Percentiles rank a stretch among this genome's conserved stretches.
Conservation (phyloP, 495 filamentous ascomycete species). For the Aspergillus heteromorphus region DNA sequence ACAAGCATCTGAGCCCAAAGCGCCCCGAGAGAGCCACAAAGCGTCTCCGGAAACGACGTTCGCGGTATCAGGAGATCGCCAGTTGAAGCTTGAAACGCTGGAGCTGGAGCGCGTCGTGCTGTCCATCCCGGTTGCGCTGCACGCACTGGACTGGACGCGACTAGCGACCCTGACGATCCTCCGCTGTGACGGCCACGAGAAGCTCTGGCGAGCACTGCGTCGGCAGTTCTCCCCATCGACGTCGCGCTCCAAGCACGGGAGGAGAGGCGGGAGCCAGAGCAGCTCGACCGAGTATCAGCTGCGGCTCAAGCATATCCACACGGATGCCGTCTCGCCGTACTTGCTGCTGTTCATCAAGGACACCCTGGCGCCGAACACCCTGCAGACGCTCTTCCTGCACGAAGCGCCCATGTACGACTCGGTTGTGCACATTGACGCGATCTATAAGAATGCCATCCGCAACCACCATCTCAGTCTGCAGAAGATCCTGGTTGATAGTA, state of each 20-base stretch:
- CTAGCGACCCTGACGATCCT: conserved; percentile 79
- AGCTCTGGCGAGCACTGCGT: conserved; percentile 75
- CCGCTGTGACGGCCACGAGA: conserved; percentile 69
- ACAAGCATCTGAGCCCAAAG: not conserved
- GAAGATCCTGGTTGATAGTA: conserved; percentile 75
- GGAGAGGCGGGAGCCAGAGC: conserved; percentile 13
- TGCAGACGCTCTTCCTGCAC: conserved; percentile 82
- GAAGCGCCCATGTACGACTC: conserved; percentile 56
- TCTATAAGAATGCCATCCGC: conserved; percentile 69
- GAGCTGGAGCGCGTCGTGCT: conserved; percentile 81
- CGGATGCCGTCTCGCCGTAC: conserved; percentile 69
- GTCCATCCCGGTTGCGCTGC: conserved; percentile 61
- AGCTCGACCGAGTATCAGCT: conserved; percentile 56
- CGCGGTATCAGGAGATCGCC: conserved; percentile 7
- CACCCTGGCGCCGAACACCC: conserved; percentile 74
- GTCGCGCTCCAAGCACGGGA: conserved; percentile 16
- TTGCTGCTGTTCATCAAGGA: conserved; percentile 83
- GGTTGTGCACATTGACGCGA: conserved; percentile 61
- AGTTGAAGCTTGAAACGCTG: conserved; percentile 64
- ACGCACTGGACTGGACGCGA: conserved; percentile 73
- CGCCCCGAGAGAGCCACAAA: conserved; percentile 3
- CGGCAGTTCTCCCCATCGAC: conserved; percentile 62
- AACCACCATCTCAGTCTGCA: conserved; percentile 68
- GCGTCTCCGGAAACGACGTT: not conserved
- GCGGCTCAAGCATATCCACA: conserved; percentile 75